Conservation (phyloP, 2,329 filamentous ascomycete genomes). For the Pleurostoma richardsiae region DNA sequence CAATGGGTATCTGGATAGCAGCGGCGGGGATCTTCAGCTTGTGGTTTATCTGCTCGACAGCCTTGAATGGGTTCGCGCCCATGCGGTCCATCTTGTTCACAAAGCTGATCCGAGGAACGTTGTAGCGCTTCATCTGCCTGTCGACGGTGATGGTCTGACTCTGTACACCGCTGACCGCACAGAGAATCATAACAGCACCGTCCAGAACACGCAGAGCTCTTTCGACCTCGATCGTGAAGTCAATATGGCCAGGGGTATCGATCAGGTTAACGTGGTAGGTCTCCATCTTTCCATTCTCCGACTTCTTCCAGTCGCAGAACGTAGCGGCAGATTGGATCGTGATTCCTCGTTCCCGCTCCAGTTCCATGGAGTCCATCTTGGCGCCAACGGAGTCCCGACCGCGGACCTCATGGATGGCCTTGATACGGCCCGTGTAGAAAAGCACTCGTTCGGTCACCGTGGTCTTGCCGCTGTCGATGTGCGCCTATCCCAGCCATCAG, state of each 20-base stretch:
- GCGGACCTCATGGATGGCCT: constrained; percentile 93
- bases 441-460: constrained; percentile 94
- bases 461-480: constrained; percentile 98
- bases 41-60: constrained; percentile 93
- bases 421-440: constrained; percentile 96
- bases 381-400: constrained; percentile 92
- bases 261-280: constrained; percentile 98
- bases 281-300: constrained; percentile 76
- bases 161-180: constrained; percentile 94
- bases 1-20: constrained; percentile 91
- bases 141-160: constrained; percentile 98
- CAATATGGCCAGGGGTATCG: constrained; percentile 96
- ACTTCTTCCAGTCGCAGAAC: constrained; percentile 95
- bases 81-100: constrained; percentile 99
- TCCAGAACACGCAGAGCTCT: constrained; percentile 90
- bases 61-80: constrained; percentile 97
- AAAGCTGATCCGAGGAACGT: constrained; percentile 91
- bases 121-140: constrained; percentile 97
- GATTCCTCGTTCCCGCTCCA: constrained; percentile 97
- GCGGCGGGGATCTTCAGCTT: constrained; percentile 93
- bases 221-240: constrained; percentile 99
- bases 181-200: constrained; percentile 97
- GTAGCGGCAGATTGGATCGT: constrained; percentile 98
- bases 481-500: constrained; percentile 53
- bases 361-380: constrained; percentile 99